These are phyloP conservation scores for Phaeophleospora eucalypticola DNA, from an alignment of 2,329 filamentous ascomycete species.

Conservation along the genomic window DNA sequence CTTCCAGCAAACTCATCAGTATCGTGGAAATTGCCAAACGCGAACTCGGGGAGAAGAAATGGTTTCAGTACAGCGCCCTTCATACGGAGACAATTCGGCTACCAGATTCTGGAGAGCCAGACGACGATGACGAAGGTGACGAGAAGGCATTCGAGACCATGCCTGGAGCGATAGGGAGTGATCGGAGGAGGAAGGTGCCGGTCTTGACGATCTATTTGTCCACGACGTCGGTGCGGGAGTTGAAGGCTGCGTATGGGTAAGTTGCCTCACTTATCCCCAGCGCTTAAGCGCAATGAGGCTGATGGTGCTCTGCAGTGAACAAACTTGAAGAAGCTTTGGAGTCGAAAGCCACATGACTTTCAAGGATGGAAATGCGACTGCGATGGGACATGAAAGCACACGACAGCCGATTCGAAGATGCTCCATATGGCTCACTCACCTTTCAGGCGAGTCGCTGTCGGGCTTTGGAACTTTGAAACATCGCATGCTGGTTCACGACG, in stretches of 20 bases:
- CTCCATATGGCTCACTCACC: too few species aligned
- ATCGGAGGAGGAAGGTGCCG: slow-evolving; percentile 47
- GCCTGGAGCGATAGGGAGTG: slow-evolving; percentile 42
- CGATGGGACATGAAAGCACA: too few species aligned
- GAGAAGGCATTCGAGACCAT: slow-evolving; percentile 30
- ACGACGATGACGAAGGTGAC: slow-evolving; percentile 15
- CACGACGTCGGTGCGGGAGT: slow-evolving; percentile 49
- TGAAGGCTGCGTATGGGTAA: slow-evolving; percentile 48
- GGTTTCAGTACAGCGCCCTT: slow-evolving; percentile 36
- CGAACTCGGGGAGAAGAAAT: slow-evolving; percentile 44
- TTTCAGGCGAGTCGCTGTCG: too few species aligned
- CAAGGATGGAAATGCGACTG: too few species aligned
- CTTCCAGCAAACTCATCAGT: slow-evolving; percentile 62
- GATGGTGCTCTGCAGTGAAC: slow-evolving; percentile 8
- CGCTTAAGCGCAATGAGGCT: background rate
- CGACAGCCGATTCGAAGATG: too few species aligned
- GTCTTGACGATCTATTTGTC: slow-evolving; percentile 61
- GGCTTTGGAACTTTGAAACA: too few species aligned
- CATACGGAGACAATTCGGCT: slow-evolving; percentile 22
- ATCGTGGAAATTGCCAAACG: slow-evolving; percentile 58
- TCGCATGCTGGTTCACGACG: too few species aligned
- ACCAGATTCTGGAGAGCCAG: slow-evolving; percentile 11
- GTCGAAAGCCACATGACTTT: too few species aligned
- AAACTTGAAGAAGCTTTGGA: slow-evolving; percentile 8
- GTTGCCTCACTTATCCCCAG: slow-evolving; percentile 5